Percentiles rank a stretch among this genome's conserved stretches.
Conservation (phyloP, 805 yeast genomes). For the Kodamaea hsintzibuensis region DNA sequence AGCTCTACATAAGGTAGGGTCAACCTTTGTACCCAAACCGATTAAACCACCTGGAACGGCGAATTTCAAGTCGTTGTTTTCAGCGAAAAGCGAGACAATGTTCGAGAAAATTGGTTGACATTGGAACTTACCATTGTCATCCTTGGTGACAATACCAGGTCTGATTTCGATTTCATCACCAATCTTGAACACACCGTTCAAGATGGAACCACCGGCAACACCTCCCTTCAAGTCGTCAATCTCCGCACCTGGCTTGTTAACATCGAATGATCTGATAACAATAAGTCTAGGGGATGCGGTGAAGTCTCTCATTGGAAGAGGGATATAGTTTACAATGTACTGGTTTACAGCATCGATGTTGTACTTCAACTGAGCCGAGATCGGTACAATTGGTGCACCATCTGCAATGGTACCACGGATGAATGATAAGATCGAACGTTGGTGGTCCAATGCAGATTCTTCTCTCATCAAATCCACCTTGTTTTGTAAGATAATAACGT, state of each 20-base stretch:
- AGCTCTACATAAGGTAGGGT: conserved; percentile 98
- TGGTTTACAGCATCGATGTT: conserved; percentile 98
- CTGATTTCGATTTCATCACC: conserved; percentile 99
- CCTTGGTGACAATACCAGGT: conserved; percentile 98
- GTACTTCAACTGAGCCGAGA: conserved; percentile 97
- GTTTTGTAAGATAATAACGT: conserved; percentile 93
- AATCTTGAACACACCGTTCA: conserved; percentile 93
- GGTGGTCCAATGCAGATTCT: conserved; percentile 93
- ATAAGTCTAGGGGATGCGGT: conserved; percentile 90
- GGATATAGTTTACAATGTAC: conserved; percentile 91
- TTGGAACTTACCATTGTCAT: conserved; percentile 82
- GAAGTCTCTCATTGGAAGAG: conserved; percentile 96
- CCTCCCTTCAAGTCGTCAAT: conserved; percentile 98
- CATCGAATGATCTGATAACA: conserved; percentile 96
- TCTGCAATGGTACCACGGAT: conserved; percentile 98
- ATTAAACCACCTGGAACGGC: conserved; percentile 99
- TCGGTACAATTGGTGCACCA: conserved; percentile 98
- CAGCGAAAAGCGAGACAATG: conserved; percentile 93
- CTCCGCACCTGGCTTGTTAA: conserved; percentile 98
- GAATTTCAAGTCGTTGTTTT: conserved; percentile 94
- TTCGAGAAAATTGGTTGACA: conserved; percentile 95
- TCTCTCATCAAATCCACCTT: conserved; percentile 98
- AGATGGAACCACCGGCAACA: conserved; percentile 99
- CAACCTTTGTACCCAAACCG: conserved; percentile 99
- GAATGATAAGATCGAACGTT: conserved; percentile 86